Evolutionary conservation across 768 basidiomycete genomes (phyloP).

Genomic region (Collybiopsis confluens): DNA sequence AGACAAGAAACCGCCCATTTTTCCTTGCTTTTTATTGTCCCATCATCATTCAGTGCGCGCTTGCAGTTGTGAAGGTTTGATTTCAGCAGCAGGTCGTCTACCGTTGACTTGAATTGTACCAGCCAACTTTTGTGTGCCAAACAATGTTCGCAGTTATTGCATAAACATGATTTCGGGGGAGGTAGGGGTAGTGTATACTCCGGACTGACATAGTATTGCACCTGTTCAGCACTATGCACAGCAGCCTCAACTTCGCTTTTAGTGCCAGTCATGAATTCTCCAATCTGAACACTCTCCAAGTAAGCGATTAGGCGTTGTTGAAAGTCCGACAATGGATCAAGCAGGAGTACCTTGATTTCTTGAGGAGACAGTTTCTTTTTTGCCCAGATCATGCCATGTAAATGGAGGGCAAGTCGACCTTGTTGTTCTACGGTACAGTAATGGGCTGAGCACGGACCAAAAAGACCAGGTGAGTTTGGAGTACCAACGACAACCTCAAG

Average conservation of each 20-base stretch:
- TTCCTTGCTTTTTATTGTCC: slow-evolving; percentile 3
- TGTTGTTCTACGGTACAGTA: slow-evolving; percentile 23
- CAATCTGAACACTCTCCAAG: slow-evolving; percentile 25
- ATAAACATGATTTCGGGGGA: slow-evolving; percentile 13
- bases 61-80: slow-evolving; percentile 28
- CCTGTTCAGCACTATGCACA: background rate
- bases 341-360: slow-evolving; percentile 25
- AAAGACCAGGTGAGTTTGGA: slow-evolving; percentile 9
- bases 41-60: slow-evolving; percentile 11
- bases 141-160: slow-evolving; percentile 9
- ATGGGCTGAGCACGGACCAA: slow-evolving; percentile 14
- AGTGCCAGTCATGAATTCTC: slow-evolving; percentile 25
- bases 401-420: slow-evolving; percentile 24
- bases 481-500: slow-evolving; percentile 11
- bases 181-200: slow-evolving; percentile 18
- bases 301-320: slow-evolving; percentile 21
- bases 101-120: slow-evolving; percentile 14
- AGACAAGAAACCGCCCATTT: slow-evolving; percentile 19
- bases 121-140: slow-evolving; percentile 4
- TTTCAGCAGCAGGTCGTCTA: slow-evolving; percentile 24
- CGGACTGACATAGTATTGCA: slow-evolving; percentile 12
- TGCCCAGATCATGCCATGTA: slow-evolving; percentile 36
- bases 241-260: slow-evolving; percentile 12
- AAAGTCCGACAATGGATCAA: slow-evolving; percentile 20
- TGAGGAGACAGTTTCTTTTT: slow-evolving; percentile 23